Evolutionary conservation across 805 yeast genomes (phyloP).

Genomic region (Candida endomychidarum): DNA sequence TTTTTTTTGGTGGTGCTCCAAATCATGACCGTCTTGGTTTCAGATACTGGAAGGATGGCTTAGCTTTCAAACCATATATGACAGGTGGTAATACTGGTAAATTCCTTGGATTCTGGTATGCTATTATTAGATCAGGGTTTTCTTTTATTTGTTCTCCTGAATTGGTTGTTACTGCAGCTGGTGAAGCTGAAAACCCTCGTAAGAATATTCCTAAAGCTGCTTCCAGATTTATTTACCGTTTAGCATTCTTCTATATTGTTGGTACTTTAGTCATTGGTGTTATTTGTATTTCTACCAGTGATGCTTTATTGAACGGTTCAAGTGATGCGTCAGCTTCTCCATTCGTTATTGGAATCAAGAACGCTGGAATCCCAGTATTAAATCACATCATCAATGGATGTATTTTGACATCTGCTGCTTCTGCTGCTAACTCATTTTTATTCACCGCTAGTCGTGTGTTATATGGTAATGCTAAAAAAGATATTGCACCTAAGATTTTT

Average conservation of each 20-base stretch:
- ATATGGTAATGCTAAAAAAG: constrained; percentile 22
- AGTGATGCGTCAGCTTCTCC: constrained; percentile 41
- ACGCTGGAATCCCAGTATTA: constrained; percentile 51
- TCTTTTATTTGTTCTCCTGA: constrained; percentile 62
- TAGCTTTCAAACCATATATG: constrained; percentile 18
- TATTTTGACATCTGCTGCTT: constrained; percentile 71
- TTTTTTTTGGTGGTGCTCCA: constrained; percentile 41
- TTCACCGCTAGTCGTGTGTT: constrained; percentile 30
- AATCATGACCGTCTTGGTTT: constrained; percentile 43
- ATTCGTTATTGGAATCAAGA: constrained; percentile 33
- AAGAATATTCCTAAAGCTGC: constrained; percentile 55
- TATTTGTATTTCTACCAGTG: constrained; percentile 31
- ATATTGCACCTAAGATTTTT: constrained; percentile 22
- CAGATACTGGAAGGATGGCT: constrained; percentile 38
- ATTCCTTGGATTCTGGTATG: constrained; percentile 62
- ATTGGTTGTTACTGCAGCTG: constrained; percentile 71
- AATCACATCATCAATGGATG: constrained; percentile 74
- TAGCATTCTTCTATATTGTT: constrained; percentile 40
- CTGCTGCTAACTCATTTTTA: constrained; percentile 49
- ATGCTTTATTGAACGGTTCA: constrained; percentile 23
- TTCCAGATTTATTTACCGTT: constrained; percentile 54
- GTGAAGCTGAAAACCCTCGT: constrained; percentile 37
- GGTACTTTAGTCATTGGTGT: constrained; percentile 43
- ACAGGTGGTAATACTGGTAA: constrained; percentile 52
- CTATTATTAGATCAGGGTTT: constrained; percentile 58